Evolutionary conservation across 2,329 filamentous ascomycete genomes (phyloP).

Genomic region (Arthroderma uncinatum): DNA sequence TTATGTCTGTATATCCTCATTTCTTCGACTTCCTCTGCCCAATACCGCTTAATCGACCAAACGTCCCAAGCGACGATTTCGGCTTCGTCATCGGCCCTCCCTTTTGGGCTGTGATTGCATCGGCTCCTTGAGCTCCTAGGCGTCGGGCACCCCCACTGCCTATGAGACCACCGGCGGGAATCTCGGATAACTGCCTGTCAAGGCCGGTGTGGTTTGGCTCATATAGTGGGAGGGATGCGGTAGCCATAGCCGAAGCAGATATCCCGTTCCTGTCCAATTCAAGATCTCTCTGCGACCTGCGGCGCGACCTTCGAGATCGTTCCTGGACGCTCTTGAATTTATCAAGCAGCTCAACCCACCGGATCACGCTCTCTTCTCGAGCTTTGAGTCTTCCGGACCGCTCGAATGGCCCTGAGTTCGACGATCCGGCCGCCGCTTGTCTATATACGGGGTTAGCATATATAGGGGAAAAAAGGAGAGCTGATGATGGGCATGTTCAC

Average conservation of each 20-base stretch:
- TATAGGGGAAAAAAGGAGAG: neutral
- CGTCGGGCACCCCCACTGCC: conserved; percentile 14
- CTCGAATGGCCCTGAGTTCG: conserved; percentile 46
- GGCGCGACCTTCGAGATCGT: conserved; percentile 60
- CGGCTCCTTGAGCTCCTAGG: conserved; percentile 6
- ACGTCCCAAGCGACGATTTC: conserved; percentile 54
- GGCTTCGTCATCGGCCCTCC: conserved; percentile 46
- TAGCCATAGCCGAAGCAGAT: conserved; percentile 20
- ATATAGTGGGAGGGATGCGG: conserved; percentile 7
- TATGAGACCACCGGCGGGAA: conserved; percentile 21
- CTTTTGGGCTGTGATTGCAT: conserved; percentile 35
- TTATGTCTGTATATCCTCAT: conserved; percentile 16
- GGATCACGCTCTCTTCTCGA: conserved; percentile 72
- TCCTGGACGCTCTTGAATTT: conserved; percentile 92
- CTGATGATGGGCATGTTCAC: conserved; percentile 44
- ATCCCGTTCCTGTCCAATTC: conserved; percentile 41
- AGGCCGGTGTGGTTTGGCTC: conserved; percentile 19
- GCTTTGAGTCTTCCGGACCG: conserved; percentile 60
- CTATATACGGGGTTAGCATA: neutral
- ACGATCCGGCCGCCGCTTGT: neutral
- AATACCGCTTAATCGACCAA: conserved; percentile 60
- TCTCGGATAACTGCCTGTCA: conserved; percentile 27
- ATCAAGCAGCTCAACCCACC: conserved; percentile 85
- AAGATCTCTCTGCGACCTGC: conserved; percentile 37
- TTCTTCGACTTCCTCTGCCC: conserved; percentile 48